These are phyloP conservation scores for Amanita brunnescens DNA, from an alignment of 768 basidiomycete genomes.

Conservation along the genomic window DNA sequence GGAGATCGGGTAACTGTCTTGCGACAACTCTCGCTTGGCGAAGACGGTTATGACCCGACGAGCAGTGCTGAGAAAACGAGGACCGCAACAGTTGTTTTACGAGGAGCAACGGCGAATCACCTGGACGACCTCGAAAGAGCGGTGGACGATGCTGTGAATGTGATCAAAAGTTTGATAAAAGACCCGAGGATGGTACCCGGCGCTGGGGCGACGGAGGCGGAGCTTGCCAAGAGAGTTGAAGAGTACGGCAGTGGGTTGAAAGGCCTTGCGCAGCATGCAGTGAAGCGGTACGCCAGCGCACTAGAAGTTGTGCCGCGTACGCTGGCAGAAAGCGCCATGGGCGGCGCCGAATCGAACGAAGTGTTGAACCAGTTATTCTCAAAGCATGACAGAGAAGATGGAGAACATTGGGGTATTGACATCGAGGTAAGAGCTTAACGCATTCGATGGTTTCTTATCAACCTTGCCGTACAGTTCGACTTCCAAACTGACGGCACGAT, in stretches of 20 bases:
- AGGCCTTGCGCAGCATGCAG: constrained; percentile 89
- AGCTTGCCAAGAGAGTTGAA: constrained; percentile 23
- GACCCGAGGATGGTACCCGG: constrained; percentile 88
- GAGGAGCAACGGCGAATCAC: constrained; percentile 91
- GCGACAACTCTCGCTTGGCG: constrained; percentile 66
- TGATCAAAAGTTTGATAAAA: constrained; percentile 87
- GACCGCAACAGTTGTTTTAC: constrained; percentile 90
- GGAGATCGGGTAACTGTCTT: constrained; percentile 97
- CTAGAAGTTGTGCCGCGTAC: constrained; percentile 90
- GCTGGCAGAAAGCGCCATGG: constrained; percentile 90
- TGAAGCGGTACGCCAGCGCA: constrained; percentile 82
- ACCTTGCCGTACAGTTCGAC: constrained; percentile 37
- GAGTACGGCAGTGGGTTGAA: constrained; percentile 78
- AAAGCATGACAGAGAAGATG: constrained; percentile 72
- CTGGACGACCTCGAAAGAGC: constrained; percentile 95
- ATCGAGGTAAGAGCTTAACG: constrained; percentile 52
- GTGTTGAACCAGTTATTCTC: constrained; percentile 85
- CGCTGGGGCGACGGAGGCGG: constrained; percentile 74
- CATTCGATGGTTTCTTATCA: neutral
- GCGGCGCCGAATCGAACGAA: constrained; percentile 88
- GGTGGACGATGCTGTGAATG: constrained; percentile 94
- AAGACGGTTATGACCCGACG: constrained; percentile 50
- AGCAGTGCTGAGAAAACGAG: constrained; percentile 60
- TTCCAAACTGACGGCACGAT: constrained; percentile 66
- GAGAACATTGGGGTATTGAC: constrained; percentile 78